Evolutionary conservation across 768 basidiomycete species (phyloP), one percentile per base, ranked within the genome.

Genomic region (Clitopilus passeckerianus): DNA sequence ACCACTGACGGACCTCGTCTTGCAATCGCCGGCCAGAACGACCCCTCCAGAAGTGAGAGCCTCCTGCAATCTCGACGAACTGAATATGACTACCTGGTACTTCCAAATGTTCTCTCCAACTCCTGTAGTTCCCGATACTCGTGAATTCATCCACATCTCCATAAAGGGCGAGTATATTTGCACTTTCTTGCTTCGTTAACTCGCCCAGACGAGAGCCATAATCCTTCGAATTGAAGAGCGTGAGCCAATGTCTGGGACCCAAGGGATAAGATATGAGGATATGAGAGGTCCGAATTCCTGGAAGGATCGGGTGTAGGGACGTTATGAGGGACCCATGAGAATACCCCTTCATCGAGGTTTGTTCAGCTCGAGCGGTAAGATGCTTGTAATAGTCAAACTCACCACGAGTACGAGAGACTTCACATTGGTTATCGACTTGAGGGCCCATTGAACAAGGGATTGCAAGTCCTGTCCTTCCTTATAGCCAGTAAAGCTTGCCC

Each of bases 101-200:
- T 56, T 68, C 59, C 20, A 91, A 74, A 7, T 66, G 67, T 35
- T 75, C 65, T 3, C 68, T 69, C 91, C 90, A 92, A 9, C 65
- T 62, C 43, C 78, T 75, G 64, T 91, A 92, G 30, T 71, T 79
- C 14, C 71, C 71, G 1, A 67, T 70, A 1, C 80, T 71, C 2
- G 91, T 91, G 65, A 92, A 93, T 50, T 91, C 83, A 65, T 93
- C 91, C 15, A 63, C 64, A 62, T 88, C 84, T 0, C 91, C 92
- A 60, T 82, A 85, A 5, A 91, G 62, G 20, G 91, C 62, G 34
- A 94, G 76, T 33, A 92, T 73, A 58, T 81, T 80, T 1, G 80
- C 77, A 1, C 68, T 64, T 5, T 72, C 70, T 34, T 85, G 70
- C 27, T 66, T 68, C 30, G 89, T 60, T 34, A 92, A 77, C 9